Evolutionary conservation across 106 monocot genomes (phyloP).

Genomic region (Apostasia shenzhenica): DNA sequence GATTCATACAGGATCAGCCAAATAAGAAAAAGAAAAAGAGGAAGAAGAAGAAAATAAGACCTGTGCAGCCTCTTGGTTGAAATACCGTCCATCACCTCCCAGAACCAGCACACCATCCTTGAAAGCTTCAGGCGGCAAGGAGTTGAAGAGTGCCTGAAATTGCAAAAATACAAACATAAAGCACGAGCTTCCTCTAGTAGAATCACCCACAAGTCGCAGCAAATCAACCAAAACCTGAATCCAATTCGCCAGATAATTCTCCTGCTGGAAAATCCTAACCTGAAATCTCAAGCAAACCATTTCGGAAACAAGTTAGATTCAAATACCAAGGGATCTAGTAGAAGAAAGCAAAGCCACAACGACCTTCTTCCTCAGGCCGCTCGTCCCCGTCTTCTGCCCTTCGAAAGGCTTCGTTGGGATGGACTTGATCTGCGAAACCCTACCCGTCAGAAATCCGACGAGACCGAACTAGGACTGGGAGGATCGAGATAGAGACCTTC

Average conservation of each 20-base stretch:
- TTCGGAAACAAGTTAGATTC: background rate
- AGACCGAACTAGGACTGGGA: background rate
- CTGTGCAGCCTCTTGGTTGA: slow-evolving; percentile 92
- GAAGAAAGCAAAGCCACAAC: background rate
- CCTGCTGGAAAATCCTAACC: slow-evolving; percentile 91
- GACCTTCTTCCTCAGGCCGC: slow-evolving; percentile 93
- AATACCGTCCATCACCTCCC: slow-evolving; percentile 97
- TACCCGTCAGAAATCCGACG: slow-evolving; percentile 7
- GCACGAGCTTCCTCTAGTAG: no score
- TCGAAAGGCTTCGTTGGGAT: slow-evolving; percentile 86
- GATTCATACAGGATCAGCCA: background rate
- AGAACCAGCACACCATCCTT: slow-evolving; percentile 71
- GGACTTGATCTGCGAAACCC: slow-evolving; percentile 47
- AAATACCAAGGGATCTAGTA: background rate
- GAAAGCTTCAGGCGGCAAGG: slow-evolving; percentile 76
- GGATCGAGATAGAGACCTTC: slow-evolving; percentile 13
- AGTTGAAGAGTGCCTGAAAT: slow-evolving; percentile 79
- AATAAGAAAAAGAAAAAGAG: background rate
- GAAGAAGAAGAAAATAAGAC: slow-evolving; percentile 17
- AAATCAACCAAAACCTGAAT: slow-evolving; percentile 51
- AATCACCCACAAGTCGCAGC: background rate
- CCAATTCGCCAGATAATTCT: slow-evolving; percentile 94
- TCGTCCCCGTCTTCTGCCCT: slow-evolving; percentile 99
- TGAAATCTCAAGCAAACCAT: slow-evolving; percentile 18
- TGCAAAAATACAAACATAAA: background rate